Percentiles rank a stretch among this genome's conserved stretches.
phyloP scores from a whole-genome alignment of 768 basidiomycete species.

The Tulasnella sp. region DNA sequence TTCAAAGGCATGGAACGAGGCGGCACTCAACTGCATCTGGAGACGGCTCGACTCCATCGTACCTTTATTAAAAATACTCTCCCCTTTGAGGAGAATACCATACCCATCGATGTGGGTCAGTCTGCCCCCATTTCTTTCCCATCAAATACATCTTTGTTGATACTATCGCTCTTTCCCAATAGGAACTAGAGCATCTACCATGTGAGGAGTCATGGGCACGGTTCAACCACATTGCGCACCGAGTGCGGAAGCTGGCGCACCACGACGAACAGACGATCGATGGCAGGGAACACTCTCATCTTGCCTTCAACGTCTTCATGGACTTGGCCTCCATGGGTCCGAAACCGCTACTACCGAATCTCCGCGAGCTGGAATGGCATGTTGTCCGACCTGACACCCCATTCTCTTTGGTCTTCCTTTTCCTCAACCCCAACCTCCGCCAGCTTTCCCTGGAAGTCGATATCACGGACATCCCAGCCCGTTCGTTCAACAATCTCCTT shows the following conservation, averaged over 20 bases:
- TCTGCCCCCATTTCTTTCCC: background rate
- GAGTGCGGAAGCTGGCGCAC: background rate
- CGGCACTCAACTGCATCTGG: constrained; percentile 14
- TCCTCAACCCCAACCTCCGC: constrained; percentile 11
- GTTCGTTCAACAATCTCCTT: constrained; percentile 4
- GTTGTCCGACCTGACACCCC: constrained; percentile 8
- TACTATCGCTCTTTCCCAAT: background rate
- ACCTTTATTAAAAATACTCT: constrained; percentile 3
- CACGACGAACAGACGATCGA: constrained; percentile 19
- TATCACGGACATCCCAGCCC: constrained; percentile 13
- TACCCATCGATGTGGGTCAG: constrained; percentile 14
- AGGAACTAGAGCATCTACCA: constrained; percentile 15
- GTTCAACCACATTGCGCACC: constrained; percentile 9
- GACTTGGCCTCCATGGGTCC: constrained; percentile 8
- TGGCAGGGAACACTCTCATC: constrained; percentile 9
- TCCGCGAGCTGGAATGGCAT: constrained; percentile 14
- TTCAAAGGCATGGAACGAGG: constrained; percentile 3
- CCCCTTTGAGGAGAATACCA: constrained; percentile 11
- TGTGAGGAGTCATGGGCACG: constrained; percentile 2
- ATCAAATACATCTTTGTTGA: background rate
- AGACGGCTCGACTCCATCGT: constrained; percentile 9
- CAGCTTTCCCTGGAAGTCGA: constrained; percentile 14
- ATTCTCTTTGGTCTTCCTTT: constrained; percentile 13
- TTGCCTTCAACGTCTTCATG: constrained; percentile 5
- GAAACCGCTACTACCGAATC: constrained; percentile 5